A percentile compares a stretch with the other conserved stretches of the same genome.
Conservation (phyloP, 1,284 basidiomycete genomes). For the Pterula multifida region DNA sequence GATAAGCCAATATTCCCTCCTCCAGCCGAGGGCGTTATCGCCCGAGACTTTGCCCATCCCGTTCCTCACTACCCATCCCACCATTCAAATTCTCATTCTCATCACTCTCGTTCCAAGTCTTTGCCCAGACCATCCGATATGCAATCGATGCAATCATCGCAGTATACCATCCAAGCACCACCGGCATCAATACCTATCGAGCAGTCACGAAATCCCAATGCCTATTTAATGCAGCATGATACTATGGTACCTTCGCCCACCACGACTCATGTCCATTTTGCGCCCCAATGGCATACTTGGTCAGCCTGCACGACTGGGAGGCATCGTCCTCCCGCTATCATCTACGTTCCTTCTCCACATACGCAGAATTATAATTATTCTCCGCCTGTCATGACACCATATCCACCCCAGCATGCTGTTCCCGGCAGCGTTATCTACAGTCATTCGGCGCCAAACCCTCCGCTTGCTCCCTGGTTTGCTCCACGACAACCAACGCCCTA, state of each 20-base stretch:
- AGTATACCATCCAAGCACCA: not conserved
- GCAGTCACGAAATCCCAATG: not conserved
- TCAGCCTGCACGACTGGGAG: not conserved
- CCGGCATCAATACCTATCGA: not conserved
- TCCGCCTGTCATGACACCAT: not conserved
- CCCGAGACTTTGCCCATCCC: not conserved
- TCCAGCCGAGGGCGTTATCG: not conserved
- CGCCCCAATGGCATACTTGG: not conserved
- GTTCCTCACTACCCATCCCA: not conserved
- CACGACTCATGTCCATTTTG: not conserved
- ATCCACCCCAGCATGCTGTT: not conserved
- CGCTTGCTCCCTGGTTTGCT: not conserved
- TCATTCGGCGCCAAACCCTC: not conserved
- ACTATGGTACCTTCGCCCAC: not conserved
- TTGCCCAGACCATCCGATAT: not conserved
- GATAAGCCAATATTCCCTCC: not conserved
- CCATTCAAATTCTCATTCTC: not conserved
- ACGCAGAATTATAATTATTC: not conserved
- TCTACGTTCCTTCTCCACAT: not conserved
- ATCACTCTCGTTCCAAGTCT: not conserved
- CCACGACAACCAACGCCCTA: not conserved
- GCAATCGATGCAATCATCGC: conserved; percentile 1
- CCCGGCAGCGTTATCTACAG: not conserved
- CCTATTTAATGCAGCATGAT: not conserved
- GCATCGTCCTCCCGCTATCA: not conserved